Percentiles rank a stretch among this genome's conserved stretches.
These are phyloP conservation scores for Fusarium musae DNA, from an alignment of 2,329 filamentous ascomycete species.

Conservation along the genomic window DNA sequence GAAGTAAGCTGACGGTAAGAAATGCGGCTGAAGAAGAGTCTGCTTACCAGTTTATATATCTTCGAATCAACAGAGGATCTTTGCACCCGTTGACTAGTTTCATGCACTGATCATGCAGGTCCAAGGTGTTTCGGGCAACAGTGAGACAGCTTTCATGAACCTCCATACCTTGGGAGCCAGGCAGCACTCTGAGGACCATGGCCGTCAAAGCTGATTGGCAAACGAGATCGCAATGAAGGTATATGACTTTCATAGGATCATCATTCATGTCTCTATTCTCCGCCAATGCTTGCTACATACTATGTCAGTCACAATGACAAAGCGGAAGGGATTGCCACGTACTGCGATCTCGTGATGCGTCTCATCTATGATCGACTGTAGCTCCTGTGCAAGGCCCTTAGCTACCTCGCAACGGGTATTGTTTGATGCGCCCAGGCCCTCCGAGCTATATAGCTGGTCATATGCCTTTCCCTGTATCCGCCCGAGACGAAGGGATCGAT, in stretches of 20 bases:
- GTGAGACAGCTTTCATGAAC: slow-evolving; percentile 43
- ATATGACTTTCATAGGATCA: slow-evolving; percentile 45
- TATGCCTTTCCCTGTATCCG: slow-evolving; percentile 49
- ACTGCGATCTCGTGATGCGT: slow-evolving; percentile 20
- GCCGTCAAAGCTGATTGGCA: slow-evolving; percentile 50
- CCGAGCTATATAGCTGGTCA: slow-evolving; percentile 49
- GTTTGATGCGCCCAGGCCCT: neutral
- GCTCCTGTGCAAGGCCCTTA: neutral
- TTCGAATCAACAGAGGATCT: slow-evolving; percentile 46
- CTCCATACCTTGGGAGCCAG: neutral
- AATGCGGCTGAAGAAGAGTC: neutral
- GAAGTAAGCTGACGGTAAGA: neutral
- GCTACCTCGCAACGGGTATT: neutral
- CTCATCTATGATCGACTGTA: slow-evolving; percentile 24
- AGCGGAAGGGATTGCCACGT: neutral
- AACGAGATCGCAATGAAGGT: slow-evolving; percentile 49
- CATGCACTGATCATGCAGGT: slow-evolving; percentile 50
- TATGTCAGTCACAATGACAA: neutral
- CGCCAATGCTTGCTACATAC: slow-evolving; percentile 1
- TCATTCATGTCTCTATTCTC: neutral
- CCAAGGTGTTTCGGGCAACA: slow-evolving; percentile 48
- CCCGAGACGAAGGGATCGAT: slow-evolving; percentile 31
- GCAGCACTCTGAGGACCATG: slow-evolving; percentile 47
- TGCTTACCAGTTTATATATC: slow-evolving; percentile 51
- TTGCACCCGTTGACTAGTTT: slow-evolving; percentile 38